These are phyloP conservation scores for Closterium sp. DNA, from an alignment of 139 green algal species.

Conservation along the genomic window DNA sequence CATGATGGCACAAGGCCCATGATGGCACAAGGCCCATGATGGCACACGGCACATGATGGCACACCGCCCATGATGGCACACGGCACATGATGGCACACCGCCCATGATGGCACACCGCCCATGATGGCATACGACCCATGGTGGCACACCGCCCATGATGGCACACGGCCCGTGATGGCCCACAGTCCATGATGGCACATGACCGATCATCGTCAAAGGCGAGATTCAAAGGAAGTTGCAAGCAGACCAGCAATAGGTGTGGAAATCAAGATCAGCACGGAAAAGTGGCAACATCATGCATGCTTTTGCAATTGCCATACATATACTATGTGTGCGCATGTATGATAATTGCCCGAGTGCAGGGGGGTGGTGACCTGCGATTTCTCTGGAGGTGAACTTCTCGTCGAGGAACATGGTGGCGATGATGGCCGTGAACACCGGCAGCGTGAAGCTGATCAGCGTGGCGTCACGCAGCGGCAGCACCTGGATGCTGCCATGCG, in stretches of 20 bases:
- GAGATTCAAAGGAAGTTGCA: not conserved
- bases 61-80: too few relatives aligned
- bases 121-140: too few relatives aligned
- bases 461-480: conserved; percentile 44
- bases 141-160: too few relatives aligned
- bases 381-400: conserved; percentile 27
- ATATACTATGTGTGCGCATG: not conserved
- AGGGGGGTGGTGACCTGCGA: conserved; percentile 9
- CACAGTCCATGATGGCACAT: too few relatives aligned
- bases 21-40: not conserved
- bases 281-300: not conserved
- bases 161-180: not conserved
- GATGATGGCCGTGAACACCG: conserved; percentile 38
- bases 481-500: conserved; percentile 42
- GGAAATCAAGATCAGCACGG: not conserved
- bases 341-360: too few relatives aligned
- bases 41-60: not conserved
- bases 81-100: not conserved
- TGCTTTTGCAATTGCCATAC: not conserved
- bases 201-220: too few relatives aligned
- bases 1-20: too few relatives aligned
- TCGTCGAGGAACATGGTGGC: conserved; percentile 24
- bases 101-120: not conserved
- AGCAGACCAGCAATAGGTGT: not conserved
- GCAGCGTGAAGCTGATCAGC: conserved; percentile 47